Evolutionary conservation across 2,329 filamentous ascomycete species (phyloP).

Genomic region (Periconia sp.): DNA sequence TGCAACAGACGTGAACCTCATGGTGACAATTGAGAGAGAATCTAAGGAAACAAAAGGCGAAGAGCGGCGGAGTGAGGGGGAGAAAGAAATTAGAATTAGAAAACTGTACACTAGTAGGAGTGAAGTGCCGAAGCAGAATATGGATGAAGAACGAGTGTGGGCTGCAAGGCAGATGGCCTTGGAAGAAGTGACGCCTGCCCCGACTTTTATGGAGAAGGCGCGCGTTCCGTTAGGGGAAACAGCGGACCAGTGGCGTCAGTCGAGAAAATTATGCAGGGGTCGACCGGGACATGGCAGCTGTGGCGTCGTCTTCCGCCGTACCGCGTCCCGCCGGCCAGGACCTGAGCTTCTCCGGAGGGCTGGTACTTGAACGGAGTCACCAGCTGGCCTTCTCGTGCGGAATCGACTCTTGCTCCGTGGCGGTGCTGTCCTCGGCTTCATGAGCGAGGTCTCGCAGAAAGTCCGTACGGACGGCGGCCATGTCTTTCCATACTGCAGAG

Average conservation of each 20-base stretch:
- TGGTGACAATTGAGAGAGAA: constrained; percentile 20
- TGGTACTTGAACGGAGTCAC: too few relatives aligned
- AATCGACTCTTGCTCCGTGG: too few relatives aligned
- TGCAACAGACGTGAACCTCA: constrained; percentile 43
- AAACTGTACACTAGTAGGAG: constrained; percentile 11
- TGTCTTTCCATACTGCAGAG: too few relatives aligned
- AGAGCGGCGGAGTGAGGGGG: constrained; percentile 1
- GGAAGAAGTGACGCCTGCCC: constrained; percentile 15
- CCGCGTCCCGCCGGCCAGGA: not conserved
- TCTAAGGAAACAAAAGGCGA: constrained; percentile 3
- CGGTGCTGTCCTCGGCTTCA: too few relatives aligned
- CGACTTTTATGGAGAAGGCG: constrained; percentile 16
- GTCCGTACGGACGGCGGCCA: too few relatives aligned
- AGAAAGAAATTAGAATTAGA: constrained; percentile 12
- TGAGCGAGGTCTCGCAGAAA: too few relatives aligned
- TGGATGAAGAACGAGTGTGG: constrained; percentile 11
- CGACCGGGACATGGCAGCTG: constrained; percentile 1
- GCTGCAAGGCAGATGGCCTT: constrained; percentile 6
- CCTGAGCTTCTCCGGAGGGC: too few relatives aligned
- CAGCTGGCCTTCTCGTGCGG: too few relatives aligned
- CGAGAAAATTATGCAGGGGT: constrained; percentile 12
- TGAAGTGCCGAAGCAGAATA: constrained; percentile 1
- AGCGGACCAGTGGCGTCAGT: constrained; percentile 12
- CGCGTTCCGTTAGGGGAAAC: constrained; percentile 8
- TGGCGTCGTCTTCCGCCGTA: constrained; percentile 10